Evolutionary conservation across 2,329 filamentous ascomycete species (phyloP).

Genomic region (Botrytis aclada): DNA sequence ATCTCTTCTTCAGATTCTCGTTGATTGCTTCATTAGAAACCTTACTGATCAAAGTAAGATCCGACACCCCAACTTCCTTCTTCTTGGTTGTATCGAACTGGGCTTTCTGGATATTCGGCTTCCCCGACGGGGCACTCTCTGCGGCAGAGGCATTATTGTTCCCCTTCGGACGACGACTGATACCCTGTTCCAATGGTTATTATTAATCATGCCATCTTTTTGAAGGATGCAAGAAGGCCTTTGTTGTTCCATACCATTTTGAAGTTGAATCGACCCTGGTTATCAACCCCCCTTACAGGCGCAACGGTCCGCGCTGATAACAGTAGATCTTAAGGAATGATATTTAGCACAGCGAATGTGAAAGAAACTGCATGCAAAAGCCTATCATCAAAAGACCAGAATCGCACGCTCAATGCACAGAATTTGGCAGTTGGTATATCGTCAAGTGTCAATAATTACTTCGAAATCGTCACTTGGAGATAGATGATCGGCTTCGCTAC

Average conservation of each 20-base stretch:
- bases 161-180: constrained; percentile 38
- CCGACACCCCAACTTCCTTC: constrained; percentile 98
- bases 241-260: constrained; percentile 32
- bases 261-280: constrained; percentile 21
- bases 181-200: constrained; percentile 30
- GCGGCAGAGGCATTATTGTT: constrained; percentile 36
- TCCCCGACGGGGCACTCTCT: constrained; percentile 29
- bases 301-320: constrained; percentile 19
- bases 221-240: not conserved
- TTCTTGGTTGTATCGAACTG: constrained; percentile 96
- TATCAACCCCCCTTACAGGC: constrained; percentile 8
- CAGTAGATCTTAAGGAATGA: not conserved
- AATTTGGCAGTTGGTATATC: not conserved
- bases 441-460: constrained; percentile 11
- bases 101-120: constrained; percentile 82
- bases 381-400: constrained; percentile 4
- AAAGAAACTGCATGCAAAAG: constrained; percentile 4
- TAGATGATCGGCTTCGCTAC: constrained; percentile 12
- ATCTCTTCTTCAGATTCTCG: constrained; percentile 96
- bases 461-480: constrained; percentile 18
- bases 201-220: constrained; percentile 20
- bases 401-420: not conserved
- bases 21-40: constrained; percentile 99
- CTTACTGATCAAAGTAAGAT: constrained; percentile 95
- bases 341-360: not conserved